Conservation (phyloP, 768 basidiomycete species). For the Auricularia cornea region DNA sequence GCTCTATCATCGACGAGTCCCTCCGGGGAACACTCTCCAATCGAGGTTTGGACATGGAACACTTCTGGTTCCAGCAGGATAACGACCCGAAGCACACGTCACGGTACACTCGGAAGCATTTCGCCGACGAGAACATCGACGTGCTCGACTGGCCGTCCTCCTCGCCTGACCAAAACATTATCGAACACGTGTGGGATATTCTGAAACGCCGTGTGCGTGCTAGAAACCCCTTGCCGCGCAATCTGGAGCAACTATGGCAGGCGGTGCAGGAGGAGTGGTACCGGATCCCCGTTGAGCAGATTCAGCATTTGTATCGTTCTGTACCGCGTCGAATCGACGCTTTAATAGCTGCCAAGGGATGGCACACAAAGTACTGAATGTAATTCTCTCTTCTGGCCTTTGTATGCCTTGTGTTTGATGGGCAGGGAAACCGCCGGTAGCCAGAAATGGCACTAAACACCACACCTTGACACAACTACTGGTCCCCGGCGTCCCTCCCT, state of each 20-base stretch:
- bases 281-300: not conserved
- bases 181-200: conserved; percentile 27
- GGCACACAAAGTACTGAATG: conserved; percentile 2
- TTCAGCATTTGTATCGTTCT: not conserved
- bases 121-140: conserved; percentile 19
- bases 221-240: conserved; percentile 10
- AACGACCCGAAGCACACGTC: conserved; percentile 30
- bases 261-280: conserved; percentile 4
- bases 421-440: no score
- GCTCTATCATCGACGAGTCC: conserved; percentile 21
- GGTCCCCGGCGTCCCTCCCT: no score
- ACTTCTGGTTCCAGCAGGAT: conserved; percentile 28
- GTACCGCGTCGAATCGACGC: not conserved
- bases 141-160: conserved; percentile 25
- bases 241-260: conserved; percentile 17
- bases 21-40: conserved; percentile 20
- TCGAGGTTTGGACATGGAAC: conserved; percentile 10
- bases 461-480: no score
- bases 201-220: conserved; percentile 14
- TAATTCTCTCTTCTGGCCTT: no score
- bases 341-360: not conserved
- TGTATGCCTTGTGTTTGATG: no score
- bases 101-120: conserved; percentile 20
- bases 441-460: no score
- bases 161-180: conserved; percentile 29